These are phyloP conservation scores for Rhizophora apiculata DNA, from an alignment of 345 rosid species.

Conservation along the genomic window DNA sequence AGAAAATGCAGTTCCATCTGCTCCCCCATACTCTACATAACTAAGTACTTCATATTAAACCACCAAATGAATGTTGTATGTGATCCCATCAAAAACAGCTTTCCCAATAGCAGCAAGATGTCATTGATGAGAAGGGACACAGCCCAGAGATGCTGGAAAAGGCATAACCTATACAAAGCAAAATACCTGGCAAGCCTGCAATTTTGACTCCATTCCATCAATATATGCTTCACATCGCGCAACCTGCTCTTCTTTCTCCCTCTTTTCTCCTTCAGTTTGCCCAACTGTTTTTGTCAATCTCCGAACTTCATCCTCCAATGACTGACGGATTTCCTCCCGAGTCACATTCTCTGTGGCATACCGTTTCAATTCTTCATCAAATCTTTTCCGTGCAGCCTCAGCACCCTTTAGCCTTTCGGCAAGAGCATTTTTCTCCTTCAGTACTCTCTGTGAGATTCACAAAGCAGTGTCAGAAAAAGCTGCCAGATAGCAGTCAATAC, in stretches of 20 bases:
- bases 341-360: constrained; percentile 78
- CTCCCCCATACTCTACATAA: too few species aligned
- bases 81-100: too few species aligned
- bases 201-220: constrained; percentile 84
- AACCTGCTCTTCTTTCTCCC: constrained; percentile 88
- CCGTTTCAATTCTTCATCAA: constrained; percentile 87
- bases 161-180: background rate
- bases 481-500: constrained; percentile 1
- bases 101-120: too few species aligned
- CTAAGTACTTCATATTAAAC: too few species aligned
- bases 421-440: constrained; percentile 91
- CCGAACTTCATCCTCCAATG: constrained; percentile 86
- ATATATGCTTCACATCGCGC: constrained; percentile 90
- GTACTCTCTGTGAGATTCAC: constrained; percentile 62
- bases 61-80: too few species aligned
- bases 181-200: constrained; percentile 89
- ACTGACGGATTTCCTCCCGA: constrained; percentile 82
- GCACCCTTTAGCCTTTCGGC: constrained; percentile 83
- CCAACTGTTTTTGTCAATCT: constrained; percentile 79
- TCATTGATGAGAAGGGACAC: background rate
- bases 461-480: constrained; percentile 15
- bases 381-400: constrained; percentile 86
- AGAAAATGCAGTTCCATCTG: too few species aligned
- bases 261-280: constrained; percentile 93
- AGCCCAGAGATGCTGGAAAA: background rate